Conservation (phyloP, 176 grass and related monocot species). For the Hordeum vulgare region DNA sequence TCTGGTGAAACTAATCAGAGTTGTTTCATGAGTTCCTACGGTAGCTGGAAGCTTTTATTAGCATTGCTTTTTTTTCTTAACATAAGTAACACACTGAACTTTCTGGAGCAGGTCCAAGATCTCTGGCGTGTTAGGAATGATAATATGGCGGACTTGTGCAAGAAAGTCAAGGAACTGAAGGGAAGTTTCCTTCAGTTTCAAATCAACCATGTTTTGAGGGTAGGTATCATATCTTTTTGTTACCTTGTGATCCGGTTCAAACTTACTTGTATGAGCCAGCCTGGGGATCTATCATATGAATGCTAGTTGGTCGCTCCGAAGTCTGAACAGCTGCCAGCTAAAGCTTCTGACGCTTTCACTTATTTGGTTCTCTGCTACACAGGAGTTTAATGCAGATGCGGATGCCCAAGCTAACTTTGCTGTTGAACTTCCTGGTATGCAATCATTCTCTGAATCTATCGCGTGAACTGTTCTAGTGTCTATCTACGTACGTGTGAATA, state of each 20-base stretch:
- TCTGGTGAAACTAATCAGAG: not conserved
- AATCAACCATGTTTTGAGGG: constrained; percentile 50
- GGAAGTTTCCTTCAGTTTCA: constrained; percentile 33
- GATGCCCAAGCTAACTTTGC: constrained; percentile 44
- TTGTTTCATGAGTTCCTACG: not conserved
- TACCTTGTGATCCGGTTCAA: not conserved
- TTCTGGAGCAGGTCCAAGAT: constrained; percentile 44
- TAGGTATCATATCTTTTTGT: constrained; percentile 4
- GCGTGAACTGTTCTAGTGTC: not conserved
- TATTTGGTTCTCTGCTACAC: not conserved
- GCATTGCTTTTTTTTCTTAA: not conserved
- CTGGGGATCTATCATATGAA: not conserved
- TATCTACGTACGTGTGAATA: not conserved
- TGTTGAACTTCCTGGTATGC: constrained; percentile 32
- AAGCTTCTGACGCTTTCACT: not conserved
- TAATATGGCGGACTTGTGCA: constrained; percentile 48
- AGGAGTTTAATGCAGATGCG: constrained; percentile 32
- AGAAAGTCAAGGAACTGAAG: constrained; percentile 48
- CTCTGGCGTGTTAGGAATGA: constrained; percentile 33
- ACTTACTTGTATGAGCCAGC: not conserved
- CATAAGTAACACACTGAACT: not conserved
- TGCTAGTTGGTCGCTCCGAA: not conserved
- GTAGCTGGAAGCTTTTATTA: not conserved
- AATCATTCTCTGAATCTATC: not conserved
- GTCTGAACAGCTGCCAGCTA: not conserved